phyloP scores from a whole-genome alignment of 1,139 yeast species.

The Kodamaea sp. region DNA sequence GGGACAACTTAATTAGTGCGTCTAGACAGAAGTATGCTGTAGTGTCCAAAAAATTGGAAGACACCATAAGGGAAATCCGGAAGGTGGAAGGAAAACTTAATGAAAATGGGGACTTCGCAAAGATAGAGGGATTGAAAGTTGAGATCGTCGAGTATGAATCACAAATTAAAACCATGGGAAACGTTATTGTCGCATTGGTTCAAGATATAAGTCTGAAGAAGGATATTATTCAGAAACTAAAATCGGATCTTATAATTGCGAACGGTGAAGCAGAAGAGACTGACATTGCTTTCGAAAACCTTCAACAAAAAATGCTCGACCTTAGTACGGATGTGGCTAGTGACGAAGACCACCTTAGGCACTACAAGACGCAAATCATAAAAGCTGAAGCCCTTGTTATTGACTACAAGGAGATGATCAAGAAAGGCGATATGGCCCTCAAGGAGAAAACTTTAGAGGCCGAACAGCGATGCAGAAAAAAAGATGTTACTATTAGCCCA shows the following conservation, averaged over 20 bases:
- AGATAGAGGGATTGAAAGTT: constrained; percentile 30
- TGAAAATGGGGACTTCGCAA: constrained; percentile 37
- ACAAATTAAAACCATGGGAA: constrained; percentile 28
- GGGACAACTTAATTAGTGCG: constrained; percentile 8
- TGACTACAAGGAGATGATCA: constrained; percentile 14
- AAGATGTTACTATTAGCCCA: constrained; percentile 27
- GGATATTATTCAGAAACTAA: constrained; percentile 8
- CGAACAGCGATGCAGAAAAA: constrained; percentile 31
- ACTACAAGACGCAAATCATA: constrained; percentile 14
- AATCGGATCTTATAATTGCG: constrained; percentile 12
- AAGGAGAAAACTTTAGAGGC: constrained; percentile 28
- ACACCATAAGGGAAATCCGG: constrained; percentile 15
- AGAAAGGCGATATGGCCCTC: constrained; percentile 21
- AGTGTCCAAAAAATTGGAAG: constrained; percentile 6
- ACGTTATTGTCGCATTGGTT: constrained; percentile 28
- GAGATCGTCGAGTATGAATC: constrained; percentile 31
- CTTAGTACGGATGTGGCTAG: constrained; percentile 18
- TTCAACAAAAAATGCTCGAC: constrained; percentile 9
- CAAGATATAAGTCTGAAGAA: constrained; percentile 26
- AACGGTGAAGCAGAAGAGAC: constrained; percentile 8
- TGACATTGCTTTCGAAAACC: constrained; percentile 4
- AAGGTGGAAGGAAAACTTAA: constrained; percentile 31
- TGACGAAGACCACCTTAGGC: constrained; percentile 12
- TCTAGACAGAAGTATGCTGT: constrained; percentile 6
- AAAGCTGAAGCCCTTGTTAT: constrained; percentile 15